Base-by-base conservation (phyloP, 345 rosid species). In the Jatropha curcas region DNA sequence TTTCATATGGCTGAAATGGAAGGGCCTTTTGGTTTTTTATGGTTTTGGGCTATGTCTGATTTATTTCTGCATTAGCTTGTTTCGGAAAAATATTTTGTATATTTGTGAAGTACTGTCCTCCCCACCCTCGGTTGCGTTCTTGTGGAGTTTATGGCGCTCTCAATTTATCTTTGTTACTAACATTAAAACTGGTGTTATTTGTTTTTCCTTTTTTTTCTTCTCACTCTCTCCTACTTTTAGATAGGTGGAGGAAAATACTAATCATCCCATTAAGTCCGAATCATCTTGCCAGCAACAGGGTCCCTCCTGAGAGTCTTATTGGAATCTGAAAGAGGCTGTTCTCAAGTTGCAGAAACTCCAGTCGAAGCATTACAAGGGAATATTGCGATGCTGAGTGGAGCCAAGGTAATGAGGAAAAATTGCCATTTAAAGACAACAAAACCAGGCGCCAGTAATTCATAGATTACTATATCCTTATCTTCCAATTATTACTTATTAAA, bases 381-480 rank as follows among this genome's bases (percentile, higher is more conserved):
- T 50, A 93, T 96, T 83, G 98, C 98, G 33, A 77, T 71, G 76
- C 90, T 86, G 80, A 90, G 93, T 80, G 97, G 98, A 79, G 56
- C 92, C 67, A 96, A 90, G 97, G 99, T 93, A 86, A 55, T 30
- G 13, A 16, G 24, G 50, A 60, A 50, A 63, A 9, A 17, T 39
- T 56, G 22, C 34, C n/a, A n/a, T 62, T 41, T 52, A 28, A 16
- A 30, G 27, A 59, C 82, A 60, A 52, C 30, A 20, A 46, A 7
- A 34, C 75, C 65, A 56, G 35, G n/a, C n/a, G 59, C 34, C 55
- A 55, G 24, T 10, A 12, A 5, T 43, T 25, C 17, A 35, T 62
- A 9, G 4, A n/a, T 11, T n/a, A 3, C 22, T 50, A 43, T 9
- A 10, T 55, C 61, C 52, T 19, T 45, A 55, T 51, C 55, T 57